Conservation (phyloP, 208 protist genomes). For the Porcisia hertigi region DNA sequence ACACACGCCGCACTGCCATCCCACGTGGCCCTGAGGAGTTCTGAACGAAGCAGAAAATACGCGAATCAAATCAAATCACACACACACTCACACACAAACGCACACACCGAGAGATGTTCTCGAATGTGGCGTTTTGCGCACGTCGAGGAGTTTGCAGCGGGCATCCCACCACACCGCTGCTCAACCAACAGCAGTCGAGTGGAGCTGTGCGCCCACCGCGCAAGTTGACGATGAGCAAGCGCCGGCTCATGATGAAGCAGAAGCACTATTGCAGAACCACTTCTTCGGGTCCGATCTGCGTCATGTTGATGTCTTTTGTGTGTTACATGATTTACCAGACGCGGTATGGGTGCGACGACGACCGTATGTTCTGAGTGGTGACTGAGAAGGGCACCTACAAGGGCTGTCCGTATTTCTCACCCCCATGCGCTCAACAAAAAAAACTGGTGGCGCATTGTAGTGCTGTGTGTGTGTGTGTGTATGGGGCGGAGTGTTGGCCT, state of each 20-base stretch:
- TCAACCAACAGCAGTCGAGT: neutral
- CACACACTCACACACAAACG: too few relatives aligned
- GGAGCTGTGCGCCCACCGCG: neutral
- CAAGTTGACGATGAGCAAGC: conserved; percentile 58
- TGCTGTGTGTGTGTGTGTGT: too few relatives aligned
- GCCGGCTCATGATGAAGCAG: conserved; percentile 43
- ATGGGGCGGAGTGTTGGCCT: too few relatives aligned
- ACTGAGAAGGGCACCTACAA: neutral
- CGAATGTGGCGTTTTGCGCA: neutral
- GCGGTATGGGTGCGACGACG: conserved; percentile 21
- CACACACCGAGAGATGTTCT: conserved; percentile 1
- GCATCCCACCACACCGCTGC: neutral
- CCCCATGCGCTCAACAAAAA: too few relatives aligned
- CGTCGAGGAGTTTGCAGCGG: neutral
- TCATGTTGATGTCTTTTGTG: conserved; percentile 45
- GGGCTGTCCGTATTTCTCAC: too few relatives aligned
- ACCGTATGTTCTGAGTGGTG: conserved; percentile 27
- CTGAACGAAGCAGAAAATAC: too few relatives aligned
- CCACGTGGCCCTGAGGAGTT: too few relatives aligned
- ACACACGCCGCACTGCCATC: too few relatives aligned
- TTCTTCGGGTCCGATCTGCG: conserved; percentile 39
- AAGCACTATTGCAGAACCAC: conserved; percentile 34
- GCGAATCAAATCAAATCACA: too few relatives aligned
- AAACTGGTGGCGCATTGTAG: too few relatives aligned
- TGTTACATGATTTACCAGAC: conserved; percentile 35